Percentiles rank a stretch among this genome's conserved stretches.
Evolutionary conservation across 2,329 filamentous ascomycete genomes (phyloP).

Genomic region (Bipolaris cookei): DNA sequence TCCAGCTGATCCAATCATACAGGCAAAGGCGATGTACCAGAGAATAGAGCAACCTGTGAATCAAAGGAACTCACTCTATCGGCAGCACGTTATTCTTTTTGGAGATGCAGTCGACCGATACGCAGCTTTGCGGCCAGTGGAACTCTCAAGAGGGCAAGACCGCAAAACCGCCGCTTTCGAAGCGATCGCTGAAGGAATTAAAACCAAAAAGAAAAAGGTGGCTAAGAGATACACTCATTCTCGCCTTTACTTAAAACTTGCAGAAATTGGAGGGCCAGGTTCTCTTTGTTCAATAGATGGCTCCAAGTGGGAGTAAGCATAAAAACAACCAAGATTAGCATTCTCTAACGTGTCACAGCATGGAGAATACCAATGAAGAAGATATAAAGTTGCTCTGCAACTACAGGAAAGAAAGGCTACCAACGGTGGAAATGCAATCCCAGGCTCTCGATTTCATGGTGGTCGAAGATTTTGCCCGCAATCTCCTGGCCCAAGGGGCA

Average conservation of each 20-base stretch:
- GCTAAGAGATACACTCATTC: neutral
- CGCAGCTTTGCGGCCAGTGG: neutral
- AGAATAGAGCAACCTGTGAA: neutral
- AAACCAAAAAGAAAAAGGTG: neutral
- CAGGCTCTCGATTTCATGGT: neutral
- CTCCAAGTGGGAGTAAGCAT: constrained; percentile 2
- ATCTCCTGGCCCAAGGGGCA: neutral
- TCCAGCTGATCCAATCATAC: neutral
- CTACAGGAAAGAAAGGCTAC: neutral
- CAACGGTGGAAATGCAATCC: neutral
- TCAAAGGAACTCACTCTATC: neutral
- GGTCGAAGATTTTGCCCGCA: neutral
- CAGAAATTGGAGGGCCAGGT: neutral
- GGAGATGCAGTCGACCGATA: neutral
- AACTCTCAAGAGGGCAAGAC: neutral
- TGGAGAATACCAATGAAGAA: neutral
- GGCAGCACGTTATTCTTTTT: neutral
- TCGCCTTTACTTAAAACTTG: neutral
- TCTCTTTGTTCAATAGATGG: constrained; percentile 3
- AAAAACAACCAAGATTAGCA: neutral
- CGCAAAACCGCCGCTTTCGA: neutral
- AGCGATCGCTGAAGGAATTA: neutral
- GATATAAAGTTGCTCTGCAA: neutral
- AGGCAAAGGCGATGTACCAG: neutral
- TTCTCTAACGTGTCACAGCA: neutral